Percentiles rank a stretch among this genome's conserved stretches.
These are phyloP conservation scores for Kodamaea alishanica DNA, from an alignment of 1,139 yeast genomes.

Conservation along the genomic window DNA sequence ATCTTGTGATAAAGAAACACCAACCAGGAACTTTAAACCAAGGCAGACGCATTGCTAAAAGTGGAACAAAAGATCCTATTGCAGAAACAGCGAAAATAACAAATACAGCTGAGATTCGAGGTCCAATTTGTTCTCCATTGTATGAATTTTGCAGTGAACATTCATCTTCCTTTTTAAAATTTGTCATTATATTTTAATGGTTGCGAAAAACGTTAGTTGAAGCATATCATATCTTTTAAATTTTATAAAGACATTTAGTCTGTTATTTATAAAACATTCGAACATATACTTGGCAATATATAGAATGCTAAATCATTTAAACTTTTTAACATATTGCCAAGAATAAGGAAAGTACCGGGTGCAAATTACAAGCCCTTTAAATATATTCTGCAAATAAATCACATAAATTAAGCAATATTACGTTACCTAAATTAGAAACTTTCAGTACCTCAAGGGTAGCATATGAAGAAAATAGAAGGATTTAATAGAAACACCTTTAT, in stretches of 20 bases:
- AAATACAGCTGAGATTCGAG: conserved; percentile 30
- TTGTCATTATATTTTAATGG: background rate
- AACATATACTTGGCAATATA: no score
- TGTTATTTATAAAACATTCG: background rate
- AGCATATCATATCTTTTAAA: background rate
- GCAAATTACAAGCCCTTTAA: no score
- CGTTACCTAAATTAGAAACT: no score
- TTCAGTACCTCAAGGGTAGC: no score
- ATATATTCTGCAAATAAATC: no score
- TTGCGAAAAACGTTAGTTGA: conserved; percentile 1
- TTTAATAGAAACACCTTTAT: no score
- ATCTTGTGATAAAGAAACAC: conserved; percentile 26
- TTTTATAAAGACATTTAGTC: background rate
- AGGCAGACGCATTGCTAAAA: conserved; percentile 21
- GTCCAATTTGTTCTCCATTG: conserved; percentile 23
- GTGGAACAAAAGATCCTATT: conserved; percentile 31
- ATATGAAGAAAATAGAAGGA: no score
- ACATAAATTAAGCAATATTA: no score
- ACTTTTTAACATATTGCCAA: no score
- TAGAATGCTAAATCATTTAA: no score
- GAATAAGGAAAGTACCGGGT: no score
- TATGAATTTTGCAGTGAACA: conserved; percentile 19
- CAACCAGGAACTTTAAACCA: conserved; percentile 23
- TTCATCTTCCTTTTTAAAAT: conserved; percentile 10
- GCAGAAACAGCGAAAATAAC: conserved; percentile 30